Conservation (phyloP, 169 alveolate genomes). For the Plasmodium reichenowi region DNA sequence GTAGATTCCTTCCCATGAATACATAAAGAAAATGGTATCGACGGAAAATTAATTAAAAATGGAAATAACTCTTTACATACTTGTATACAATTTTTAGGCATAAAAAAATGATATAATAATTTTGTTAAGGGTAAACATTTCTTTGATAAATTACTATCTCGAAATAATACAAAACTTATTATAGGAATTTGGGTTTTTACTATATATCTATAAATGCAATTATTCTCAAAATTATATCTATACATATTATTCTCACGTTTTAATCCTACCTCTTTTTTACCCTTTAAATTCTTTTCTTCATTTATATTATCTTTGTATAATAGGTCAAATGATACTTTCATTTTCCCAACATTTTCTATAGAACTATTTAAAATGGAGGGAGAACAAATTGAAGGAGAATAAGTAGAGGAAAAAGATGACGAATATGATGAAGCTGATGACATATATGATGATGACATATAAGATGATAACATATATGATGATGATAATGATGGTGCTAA, state of each 20-base stretch:
- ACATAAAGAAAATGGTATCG: slow-evolving; percentile 69
- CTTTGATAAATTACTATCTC: slow-evolving; percentile 55
- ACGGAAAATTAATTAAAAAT: slow-evolving; percentile 48
- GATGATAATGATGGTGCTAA: neutral
- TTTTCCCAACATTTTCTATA: neutral
- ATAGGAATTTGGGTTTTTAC: slow-evolving; percentile 65
- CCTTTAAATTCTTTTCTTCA: neutral
- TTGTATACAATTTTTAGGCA: slow-evolving; percentile 53
- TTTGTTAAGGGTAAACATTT: slow-evolving; percentile 56
- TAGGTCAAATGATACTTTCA: neutral
- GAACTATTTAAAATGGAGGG: neutral
- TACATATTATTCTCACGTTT: neutral
- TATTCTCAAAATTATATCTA: no score
- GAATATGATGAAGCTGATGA: slow-evolving; percentile 8
- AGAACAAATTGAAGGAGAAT: neutral
- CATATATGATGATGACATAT: no score
- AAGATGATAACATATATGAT: neutral
- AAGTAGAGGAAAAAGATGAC: neutral
- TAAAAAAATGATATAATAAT: slow-evolving; percentile 49
- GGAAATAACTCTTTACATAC: slow-evolving; percentile 51
- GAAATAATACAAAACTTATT: slow-evolving; percentile 50
- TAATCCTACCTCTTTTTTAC: neutral
- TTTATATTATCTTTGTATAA: neutral
- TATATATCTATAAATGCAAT: neutral
- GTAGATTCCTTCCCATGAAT: slow-evolving; percentile 70